Evolutionary conservation across 139 green algal species (phyloP).

Genomic region (Asterochloris sp.): DNA sequence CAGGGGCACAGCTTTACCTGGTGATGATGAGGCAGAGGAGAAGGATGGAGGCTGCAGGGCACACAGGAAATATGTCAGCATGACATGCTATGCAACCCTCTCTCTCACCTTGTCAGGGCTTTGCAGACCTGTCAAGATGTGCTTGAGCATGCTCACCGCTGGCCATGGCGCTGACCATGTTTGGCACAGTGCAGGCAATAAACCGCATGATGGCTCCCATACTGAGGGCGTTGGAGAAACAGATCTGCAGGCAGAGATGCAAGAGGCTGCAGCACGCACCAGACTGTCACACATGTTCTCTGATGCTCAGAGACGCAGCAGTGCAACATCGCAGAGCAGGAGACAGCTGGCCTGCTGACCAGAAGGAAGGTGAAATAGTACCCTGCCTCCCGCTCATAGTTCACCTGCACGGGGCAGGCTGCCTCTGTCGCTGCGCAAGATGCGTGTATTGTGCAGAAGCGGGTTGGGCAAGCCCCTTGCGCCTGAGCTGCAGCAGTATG

Average conservation of each 20-base stretch:
- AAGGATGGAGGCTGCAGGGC: no score
- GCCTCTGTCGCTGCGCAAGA: not conserved
- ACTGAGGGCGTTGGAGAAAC: slow-evolving; percentile 17
- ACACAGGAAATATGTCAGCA: no score
- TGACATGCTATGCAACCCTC: not conserved
- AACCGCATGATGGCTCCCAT: slow-evolving; percentile 53
- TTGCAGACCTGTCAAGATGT: not conserved
- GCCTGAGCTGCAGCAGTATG: no score
- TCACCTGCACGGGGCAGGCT: slow-evolving; percentile 12
- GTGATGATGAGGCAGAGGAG: no score
- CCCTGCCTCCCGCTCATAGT: slow-evolving; percentile 28
- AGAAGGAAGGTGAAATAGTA: slow-evolving; percentile 51
- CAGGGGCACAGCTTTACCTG: no score
- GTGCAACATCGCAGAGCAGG: slow-evolving; percentile 2
- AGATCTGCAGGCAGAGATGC: not conserved
- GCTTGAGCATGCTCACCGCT: not conserved
- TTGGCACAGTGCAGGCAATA: slow-evolving; percentile 36
- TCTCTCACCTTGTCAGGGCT: not conserved
- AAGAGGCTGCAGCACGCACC: not conserved
- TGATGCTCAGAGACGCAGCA: slow-evolving; percentile 20
- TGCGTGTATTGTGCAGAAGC: not conserved
- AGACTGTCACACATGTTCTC: not conserved
- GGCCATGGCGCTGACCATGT: slow-evolving; percentile 35
- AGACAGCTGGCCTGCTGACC: slow-evolving; percentile 5
- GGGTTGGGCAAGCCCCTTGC: no score